These are phyloP conservation scores for Phlebopus sp. DNA, from an alignment of 1,284 basidiomycete genomes.

Conservation along the genomic window DNA sequence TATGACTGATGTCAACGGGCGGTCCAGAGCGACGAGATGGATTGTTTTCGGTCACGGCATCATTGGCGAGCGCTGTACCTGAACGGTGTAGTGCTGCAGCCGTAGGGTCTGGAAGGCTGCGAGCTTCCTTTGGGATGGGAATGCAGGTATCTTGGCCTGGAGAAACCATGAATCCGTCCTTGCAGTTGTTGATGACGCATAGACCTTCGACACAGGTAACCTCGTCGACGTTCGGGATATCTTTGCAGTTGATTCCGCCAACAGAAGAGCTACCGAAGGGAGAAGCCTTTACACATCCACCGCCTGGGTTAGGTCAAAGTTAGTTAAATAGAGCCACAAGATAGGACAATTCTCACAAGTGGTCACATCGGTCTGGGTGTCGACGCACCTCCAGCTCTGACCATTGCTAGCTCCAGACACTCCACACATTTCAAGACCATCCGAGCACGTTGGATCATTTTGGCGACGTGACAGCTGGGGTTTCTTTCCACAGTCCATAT, in stretches of 20 bases:
- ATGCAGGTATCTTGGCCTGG: slow-evolving; percentile 10
- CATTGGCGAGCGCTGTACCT: background rate
- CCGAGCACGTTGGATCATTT: slow-evolving; percentile 13
- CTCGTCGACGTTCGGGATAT: slow-evolving; percentile 10
- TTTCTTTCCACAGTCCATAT: slow-evolving; percentile 5
- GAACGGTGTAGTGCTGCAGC: background rate
- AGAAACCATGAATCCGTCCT: slow-evolving; percentile 4
- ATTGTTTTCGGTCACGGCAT: background rate
- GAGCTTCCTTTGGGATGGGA: background rate
- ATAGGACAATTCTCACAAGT: slow-evolving; percentile 14
- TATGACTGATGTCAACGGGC: background rate
- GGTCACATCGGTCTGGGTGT: slow-evolving; percentile 15
- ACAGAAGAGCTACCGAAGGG: slow-evolving; percentile 16
- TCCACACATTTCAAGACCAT: slow-evolving; percentile 17
- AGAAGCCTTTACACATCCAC: slow-evolving; percentile 16
- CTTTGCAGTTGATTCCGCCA: slow-evolving; percentile 15
- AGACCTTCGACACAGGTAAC: slow-evolving; percentile 12
- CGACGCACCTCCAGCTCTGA: slow-evolving; percentile 19
- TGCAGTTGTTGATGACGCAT: slow-evolving; percentile 17
- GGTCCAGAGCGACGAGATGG: background rate
- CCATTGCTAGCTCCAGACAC: slow-evolving; percentile 10
- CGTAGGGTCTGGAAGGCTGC: background rate
- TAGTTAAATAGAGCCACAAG: background rate
- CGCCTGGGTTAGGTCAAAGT: slow-evolving; percentile 14
- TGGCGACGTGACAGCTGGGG: slow-evolving; percentile 17